Base-by-base conservation (phyloP, 2,329 filamentous ascomycete species). In the Verticillium zaregamsianum region DNA sequence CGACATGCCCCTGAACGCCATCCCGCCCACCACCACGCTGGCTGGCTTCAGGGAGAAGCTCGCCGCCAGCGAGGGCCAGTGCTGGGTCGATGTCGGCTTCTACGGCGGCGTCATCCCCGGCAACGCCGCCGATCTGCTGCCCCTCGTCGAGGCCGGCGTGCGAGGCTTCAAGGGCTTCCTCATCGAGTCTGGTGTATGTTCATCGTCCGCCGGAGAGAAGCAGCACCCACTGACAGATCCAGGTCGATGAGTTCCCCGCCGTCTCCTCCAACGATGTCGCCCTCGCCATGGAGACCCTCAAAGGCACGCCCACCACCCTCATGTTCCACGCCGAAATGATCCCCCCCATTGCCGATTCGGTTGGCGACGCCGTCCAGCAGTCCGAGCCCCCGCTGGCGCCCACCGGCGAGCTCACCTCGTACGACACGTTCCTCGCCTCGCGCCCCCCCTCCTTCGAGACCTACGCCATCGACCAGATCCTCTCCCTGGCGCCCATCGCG, bases 321-420 rank as follows among this genome's bases (percentile, higher is more conserved):
- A 98, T 99, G 94, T 99, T 99, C 80, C 95, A 99, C 73, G 95
- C 95, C 61, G 95, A 99, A 76, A 98, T 97, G 93, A 89, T 96
- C 14, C 93, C 94, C n/a, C 91, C 92, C 20, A 90, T 93, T 67
- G 79, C 90, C 58, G 86, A 87, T 67, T 93, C 91, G 0, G 90
- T 93, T 2, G 90, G 91, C 59, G 92, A 95, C 73, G 86, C 87
- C 31, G 87, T 92, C 4, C 89, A 91, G 69, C 76, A 78, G 31
- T 91, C 90, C 0, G 80, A 84, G 7, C 86, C 91, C 20, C 90
- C 91, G 0, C 78, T 90, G 7, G 85, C 85, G 0, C 91, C 91
- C 4, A 82, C 83, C 32, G 92, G 92, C 17, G 86, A 90, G 12
- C 79, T 93, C 31, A 89, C 88, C 59, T 81, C 88, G 33, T 99